Evolutionary conservation across 2,329 filamentous ascomycete species (phyloP).

Genomic region (Pyricularia sp.): DNA sequence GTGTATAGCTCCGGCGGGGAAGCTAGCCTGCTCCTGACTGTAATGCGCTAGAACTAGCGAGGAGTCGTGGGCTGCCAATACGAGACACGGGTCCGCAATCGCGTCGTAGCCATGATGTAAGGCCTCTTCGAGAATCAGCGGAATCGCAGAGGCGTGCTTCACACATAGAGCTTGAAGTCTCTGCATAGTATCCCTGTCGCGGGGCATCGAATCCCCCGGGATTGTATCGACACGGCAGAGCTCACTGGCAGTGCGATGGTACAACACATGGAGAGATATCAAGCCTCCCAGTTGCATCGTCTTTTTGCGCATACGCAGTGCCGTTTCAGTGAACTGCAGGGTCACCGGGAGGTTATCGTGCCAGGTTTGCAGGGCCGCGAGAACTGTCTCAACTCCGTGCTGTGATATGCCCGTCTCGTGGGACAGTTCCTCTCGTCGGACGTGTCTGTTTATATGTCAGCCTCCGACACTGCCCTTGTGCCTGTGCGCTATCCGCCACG

Average conservation of each 20-base stretch:
- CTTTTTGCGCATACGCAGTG: conserved; percentile 9
- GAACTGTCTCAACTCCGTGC: background rate
- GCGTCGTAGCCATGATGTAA: conserved; percentile 7
- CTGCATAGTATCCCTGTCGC: conserved; percentile 12
- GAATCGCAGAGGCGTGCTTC: conserved; percentile 15
- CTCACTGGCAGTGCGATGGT: conserved; percentile 12
- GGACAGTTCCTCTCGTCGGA: background rate
- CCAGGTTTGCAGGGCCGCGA: conserved; percentile 7
- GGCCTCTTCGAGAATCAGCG: conserved; percentile 14
- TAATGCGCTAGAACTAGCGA: conserved; percentile 9
- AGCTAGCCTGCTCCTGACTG: background rate
- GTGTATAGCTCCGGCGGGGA: background rate
- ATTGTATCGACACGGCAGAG: conserved; percentile 7
- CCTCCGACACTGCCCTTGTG: background rate
- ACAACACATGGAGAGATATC: conserved; percentile 10
- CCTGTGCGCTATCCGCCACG: background rate
- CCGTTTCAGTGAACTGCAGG: conserved; percentile 8
- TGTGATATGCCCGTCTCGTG: background rate
- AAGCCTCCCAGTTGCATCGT: conserved; percentile 10
- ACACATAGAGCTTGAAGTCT: conserved; percentile 15
- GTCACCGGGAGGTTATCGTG: conserved; percentile 7
- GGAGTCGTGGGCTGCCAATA: conserved; percentile 9
- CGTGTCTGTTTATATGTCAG: background rate
- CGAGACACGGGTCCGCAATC: conserved; percentile 10
- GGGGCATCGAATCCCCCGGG: conserved; percentile 8